Evolutionary conservation across 129 eudicot genomes (phyloP), one percentile per base, ranked within the genome.

Genomic region (Apium graveolens): DNA sequence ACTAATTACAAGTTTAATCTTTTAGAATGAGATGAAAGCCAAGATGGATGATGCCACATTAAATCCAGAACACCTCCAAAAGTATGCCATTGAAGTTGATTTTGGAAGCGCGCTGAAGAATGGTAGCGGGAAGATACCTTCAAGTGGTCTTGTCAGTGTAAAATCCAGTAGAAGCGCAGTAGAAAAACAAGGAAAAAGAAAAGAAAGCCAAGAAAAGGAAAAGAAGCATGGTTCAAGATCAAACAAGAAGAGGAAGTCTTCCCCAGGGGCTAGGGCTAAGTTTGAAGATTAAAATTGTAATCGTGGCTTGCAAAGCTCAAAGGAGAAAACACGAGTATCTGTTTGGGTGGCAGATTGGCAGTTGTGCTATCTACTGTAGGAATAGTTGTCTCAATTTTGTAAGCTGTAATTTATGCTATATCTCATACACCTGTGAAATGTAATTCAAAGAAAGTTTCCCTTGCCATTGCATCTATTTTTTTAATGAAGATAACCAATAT

Each of bases 1-100:
- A 78, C 46, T 80, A 48, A 57, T 26, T 55, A 68, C 75, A 34
- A 18, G 5, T 55, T 73, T 24, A 57, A 44, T 44, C 11, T 63
- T 18, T 78, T 80, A 94, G 98, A 86, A 88, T 71, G 88, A 81
- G 20, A 87, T 86, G 89, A 95, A 83, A 85, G 96, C 88, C 41
- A 87, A 88, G 83, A 80, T 72, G 53, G 96, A 88, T 3, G 68
- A 60, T 0, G 86, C 84, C 55, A 17, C 75, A 73, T 78, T 94
- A 78, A 82, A 95, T 32, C 97, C 91, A 6, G 96, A 87, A 38
- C 83, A 86, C 44, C 91, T 96, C 44, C 89, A 90, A 71, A 86
- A 87, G 77, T 92, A 88, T 75, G 97, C 97, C 16, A 90, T 96
- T 68, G 98, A 90, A 82, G 91, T 79, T 37, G 96, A 96, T 81